These are phyloP conservation scores for Penicillium sp. DNA, from an alignment of 2,329 filamentous ascomycete species.

Conservation along the genomic window DNA sequence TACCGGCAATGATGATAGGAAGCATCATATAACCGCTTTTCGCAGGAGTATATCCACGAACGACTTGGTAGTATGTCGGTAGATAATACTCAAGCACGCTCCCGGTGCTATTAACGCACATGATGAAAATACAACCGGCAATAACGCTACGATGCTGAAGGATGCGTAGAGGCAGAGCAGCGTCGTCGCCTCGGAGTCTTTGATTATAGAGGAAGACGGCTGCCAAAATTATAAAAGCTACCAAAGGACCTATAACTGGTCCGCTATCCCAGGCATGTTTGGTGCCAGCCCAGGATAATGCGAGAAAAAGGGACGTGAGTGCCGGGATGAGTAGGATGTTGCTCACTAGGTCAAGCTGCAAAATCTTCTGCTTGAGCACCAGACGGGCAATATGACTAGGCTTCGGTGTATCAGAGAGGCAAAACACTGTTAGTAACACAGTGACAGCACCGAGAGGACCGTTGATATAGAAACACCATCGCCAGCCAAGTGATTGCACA, in stretches of 20 bases:
- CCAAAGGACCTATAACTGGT: slow-evolving; percentile 57
- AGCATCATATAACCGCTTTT: slow-evolving; percentile 48
- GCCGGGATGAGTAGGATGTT: slow-evolving; percentile 57
- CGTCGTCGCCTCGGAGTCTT: slow-evolving; percentile 4
- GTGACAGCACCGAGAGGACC: slow-evolving; percentile 47
- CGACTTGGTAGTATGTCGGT: slow-evolving; percentile 52
- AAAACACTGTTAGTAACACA: background rate
- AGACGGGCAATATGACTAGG: slow-evolving; percentile 4
- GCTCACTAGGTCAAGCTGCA: slow-evolving; percentile 56
- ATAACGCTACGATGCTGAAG: slow-evolving; percentile 11
- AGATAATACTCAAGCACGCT: slow-evolving; percentile 23
- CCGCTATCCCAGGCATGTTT: slow-evolving; percentile 56
- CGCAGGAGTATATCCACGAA: slow-evolving; percentile 45
- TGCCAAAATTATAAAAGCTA: slow-evolving; percentile 53
- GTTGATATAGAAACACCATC: slow-evolving; percentile 60
- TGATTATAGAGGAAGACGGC: slow-evolving; percentile 23
- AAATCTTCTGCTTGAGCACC: slow-evolving; percentile 13
- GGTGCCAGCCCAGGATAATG: slow-evolving; percentile 62
- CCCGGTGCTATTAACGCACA: slow-evolving; percentile 11
- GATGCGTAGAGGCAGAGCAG: slow-evolving; percentile 9
- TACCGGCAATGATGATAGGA: slow-evolving; percentile 38
- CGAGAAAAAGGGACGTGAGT: slow-evolving; percentile 59
- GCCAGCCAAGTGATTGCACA: slow-evolving; percentile 46
- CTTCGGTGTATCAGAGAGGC: background rate
- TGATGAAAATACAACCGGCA: slow-evolving; percentile 11